A percentile compares a stretch with the other conserved stretches of the same genome.
Evolutionary conservation across 306 rosid genomes (phyloP).

Genomic region (Pterocarpus santalinus): DNA sequence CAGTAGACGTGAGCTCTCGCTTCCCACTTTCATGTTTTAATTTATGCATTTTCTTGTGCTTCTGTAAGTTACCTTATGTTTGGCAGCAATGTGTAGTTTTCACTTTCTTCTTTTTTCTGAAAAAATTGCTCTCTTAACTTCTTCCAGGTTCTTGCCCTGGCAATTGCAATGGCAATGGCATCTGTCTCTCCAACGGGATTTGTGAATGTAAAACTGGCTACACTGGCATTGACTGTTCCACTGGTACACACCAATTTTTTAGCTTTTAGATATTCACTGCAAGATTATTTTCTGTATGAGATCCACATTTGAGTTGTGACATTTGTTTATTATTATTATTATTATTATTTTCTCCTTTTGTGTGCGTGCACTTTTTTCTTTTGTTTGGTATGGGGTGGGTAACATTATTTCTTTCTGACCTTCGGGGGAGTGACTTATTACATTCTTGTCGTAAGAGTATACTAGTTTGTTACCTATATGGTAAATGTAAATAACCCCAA

Average conservation of each 20-base stretch:
- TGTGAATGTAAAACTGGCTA: slow-evolving; percentile 85
- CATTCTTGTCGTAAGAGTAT: neutral
- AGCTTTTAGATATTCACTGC: slow-evolving; percentile 1
- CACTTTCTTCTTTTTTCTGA: neutral
- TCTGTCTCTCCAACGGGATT: slow-evolving; percentile 83
- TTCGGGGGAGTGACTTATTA: neutral
- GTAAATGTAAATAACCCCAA: slow-evolving; percentile 25
- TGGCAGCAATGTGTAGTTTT: slow-evolving; percentile 18
- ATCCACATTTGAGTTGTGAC: neutral
- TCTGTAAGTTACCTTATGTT: slow-evolving; percentile 17
- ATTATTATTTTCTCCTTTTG: neutral
- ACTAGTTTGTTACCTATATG: too few species aligned
- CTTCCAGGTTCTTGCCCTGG: slow-evolving; percentile 78
- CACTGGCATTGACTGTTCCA: slow-evolving; percentile 94
- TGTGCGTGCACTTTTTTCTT: neutral
- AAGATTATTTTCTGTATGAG: slow-evolving; percentile 16
- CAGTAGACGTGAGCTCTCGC: slow-evolving; percentile 76
- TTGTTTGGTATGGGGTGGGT: slow-evolving; percentile 9
- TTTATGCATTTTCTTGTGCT: slow-evolving; percentile 11
- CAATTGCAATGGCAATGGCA: slow-evolving; percentile 72
- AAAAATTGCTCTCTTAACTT: slow-evolving; percentile 18
- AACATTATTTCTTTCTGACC: neutral
- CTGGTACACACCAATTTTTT: slow-evolving; percentile 63
- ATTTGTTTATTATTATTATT: neutral
- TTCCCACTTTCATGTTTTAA: slow-evolving; percentile 33